Conservation (phyloP, 805 yeast species). For the Nakazawaea siamensis region DNA sequence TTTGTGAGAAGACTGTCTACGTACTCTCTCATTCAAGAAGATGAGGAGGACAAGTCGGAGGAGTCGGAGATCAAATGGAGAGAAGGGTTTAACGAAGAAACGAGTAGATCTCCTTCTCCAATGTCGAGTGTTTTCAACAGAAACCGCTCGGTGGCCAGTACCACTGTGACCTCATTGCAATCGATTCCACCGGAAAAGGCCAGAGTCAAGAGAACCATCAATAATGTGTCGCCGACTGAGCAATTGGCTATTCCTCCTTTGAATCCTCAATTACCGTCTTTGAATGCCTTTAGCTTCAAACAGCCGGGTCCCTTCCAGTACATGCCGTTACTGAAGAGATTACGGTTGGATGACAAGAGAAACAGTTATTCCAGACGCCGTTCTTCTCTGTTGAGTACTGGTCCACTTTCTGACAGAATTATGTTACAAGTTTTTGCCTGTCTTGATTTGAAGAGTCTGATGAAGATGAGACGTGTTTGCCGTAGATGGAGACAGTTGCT, state of each 20-base stretch:
- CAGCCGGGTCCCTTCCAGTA: slow-evolving; percentile 32
- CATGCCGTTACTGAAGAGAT: slow-evolving; percentile 45
- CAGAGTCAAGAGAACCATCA: not conserved
- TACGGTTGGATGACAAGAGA: slow-evolving; percentile 37
- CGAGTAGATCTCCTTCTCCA: not conserved
- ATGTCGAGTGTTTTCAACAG: slow-evolving; percentile 1
- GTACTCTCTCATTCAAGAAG: slow-evolving; percentile 10
- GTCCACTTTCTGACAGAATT: slow-evolving; percentile 55
- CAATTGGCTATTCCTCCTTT: slow-evolving; percentile 26
- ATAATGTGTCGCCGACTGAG: not conserved
- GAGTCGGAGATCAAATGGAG: not conserved
- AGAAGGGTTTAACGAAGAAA: not conserved
- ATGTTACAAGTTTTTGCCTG: slow-evolving; percentile 44
- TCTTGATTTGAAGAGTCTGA: slow-evolving; percentile 48
- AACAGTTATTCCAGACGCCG: slow-evolving; percentile 37
- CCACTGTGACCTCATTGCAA: not conserved
- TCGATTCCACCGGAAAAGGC: not conserved
- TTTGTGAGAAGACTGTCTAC: slow-evolving; percentile 4
- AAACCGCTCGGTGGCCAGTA: not conserved
- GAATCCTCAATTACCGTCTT: slow-evolving; percentile 28
- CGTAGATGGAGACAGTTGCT: slow-evolving; percentile 63
- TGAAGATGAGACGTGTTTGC: slow-evolving; percentile 52
- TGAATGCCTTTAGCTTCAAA: slow-evolving; percentile 25
- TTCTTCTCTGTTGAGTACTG: slow-evolving; percentile 48
- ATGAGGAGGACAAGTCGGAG: not conserved